Percentiles rank a stretch among this genome's conserved stretches.
Evolutionary conservation across 2,329 filamentous ascomycete genomes (phyloP).

Genomic region (Neoarthrinium moseri): DNA sequence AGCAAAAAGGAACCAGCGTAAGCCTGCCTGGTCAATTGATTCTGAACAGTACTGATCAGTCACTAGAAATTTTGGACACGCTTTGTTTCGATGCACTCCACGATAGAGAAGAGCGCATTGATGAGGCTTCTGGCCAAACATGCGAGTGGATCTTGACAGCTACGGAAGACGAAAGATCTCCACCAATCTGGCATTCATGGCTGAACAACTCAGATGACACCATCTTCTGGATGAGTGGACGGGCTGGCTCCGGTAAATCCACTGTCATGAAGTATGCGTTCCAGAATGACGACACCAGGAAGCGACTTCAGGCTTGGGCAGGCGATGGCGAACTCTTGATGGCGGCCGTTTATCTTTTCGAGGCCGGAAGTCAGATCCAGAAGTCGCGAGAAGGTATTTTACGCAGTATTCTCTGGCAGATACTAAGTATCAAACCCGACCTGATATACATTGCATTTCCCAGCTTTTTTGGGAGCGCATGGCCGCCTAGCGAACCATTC

Average conservation of each 20-base stretch:
- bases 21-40: not conserved
- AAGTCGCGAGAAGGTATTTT: conserved; percentile 39
- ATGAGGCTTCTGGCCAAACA: conserved; percentile 35
- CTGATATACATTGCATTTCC: conserved; percentile 30
- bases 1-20: conserved; percentile 29
- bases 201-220: conserved; percentile 15
- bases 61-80: conserved; percentile 27
- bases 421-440: conserved; percentile 25
- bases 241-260: conserved; percentile 45
- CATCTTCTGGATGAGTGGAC: conserved; percentile 40
- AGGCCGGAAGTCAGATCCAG: conserved; percentile 34
- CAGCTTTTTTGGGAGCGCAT: conserved; percentile 26
- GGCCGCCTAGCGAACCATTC: conserved; percentile 27
- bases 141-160: conserved; percentile 42
- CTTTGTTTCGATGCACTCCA: conserved; percentile 28
- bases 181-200: conserved; percentile 17
- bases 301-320: conserved; percentile 33
- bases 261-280: conserved; percentile 44
- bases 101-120: conserved; percentile 32
- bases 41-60: conserved; percentile 3
- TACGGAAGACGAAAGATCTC: conserved; percentile 10
- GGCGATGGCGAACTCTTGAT: conserved; percentile 22
- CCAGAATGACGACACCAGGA: conserved; percentile 22
- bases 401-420: conserved; percentile 33
- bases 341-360: conserved; percentile 40